Percentiles rank a stretch among this genome's conserved stretches.
These are phyloP conservation scores for Parsonsia alboflavescens DNA, from an alignment of 257 asterid genomes.

Conservation along the genomic window DNA sequence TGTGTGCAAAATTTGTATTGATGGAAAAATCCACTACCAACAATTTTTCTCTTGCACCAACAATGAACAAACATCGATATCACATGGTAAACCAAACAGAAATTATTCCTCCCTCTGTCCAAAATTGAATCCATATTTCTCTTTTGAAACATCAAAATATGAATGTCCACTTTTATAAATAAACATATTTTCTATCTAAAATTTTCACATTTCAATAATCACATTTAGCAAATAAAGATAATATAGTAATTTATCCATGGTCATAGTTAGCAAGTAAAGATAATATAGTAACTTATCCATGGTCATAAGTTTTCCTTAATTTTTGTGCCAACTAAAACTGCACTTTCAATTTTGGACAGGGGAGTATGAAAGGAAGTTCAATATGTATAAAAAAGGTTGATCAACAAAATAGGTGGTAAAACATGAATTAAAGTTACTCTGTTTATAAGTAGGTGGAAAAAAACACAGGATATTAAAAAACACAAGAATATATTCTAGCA, in stretches of 20 bases:
- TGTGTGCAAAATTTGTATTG: background rate
- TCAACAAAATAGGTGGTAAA: background rate
- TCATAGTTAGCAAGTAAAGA: too few relatives aligned
- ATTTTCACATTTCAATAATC: background rate
- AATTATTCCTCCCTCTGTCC: background rate
- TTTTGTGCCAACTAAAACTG: too few relatives aligned
- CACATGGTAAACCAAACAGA: background rate
- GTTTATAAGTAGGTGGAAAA: background rate
- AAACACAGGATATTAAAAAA: constrained; percentile 10
- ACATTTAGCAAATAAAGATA: too few relatives aligned
- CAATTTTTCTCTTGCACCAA: background rate
- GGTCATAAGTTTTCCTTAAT: too few relatives aligned
- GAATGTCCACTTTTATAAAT: background rate
- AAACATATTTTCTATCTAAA: background rate
- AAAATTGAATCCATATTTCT: background rate
- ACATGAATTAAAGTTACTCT: too few relatives aligned
- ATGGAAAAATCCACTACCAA: background rate
- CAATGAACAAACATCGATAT: background rate
- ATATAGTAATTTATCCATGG: too few relatives aligned
- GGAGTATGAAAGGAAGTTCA: background rate
- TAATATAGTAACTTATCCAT: too few relatives aligned
- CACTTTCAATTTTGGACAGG: too few relatives aligned
- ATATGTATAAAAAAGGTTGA: background rate
- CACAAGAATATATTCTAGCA: constrained; percentile 6
- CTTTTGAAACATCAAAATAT: background rate